Conservation (phyloP, 139 green algal genomes). For the Marvania coccoides region DNA sequence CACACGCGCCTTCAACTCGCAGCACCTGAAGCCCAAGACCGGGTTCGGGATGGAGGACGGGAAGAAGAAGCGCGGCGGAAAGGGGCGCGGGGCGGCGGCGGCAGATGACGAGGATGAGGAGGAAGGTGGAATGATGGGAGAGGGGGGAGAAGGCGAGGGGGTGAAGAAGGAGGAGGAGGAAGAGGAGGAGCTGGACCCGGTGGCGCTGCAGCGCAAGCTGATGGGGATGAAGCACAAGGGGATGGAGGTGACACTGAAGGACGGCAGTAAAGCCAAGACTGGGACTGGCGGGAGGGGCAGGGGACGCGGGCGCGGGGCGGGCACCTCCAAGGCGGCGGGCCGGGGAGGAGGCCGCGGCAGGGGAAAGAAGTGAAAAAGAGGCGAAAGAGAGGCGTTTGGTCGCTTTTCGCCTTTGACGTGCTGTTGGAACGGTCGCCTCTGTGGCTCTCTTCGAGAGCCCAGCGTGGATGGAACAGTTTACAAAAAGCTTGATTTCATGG, state of each 20-base stretch:
- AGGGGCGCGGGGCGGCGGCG: neutral
- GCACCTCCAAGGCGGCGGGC: neutral
- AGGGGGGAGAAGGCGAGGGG: slow-evolving; percentile 6
- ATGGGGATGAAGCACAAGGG: slow-evolving; percentile 15
- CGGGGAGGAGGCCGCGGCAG: neutral
- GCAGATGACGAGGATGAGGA: slow-evolving; percentile 19
- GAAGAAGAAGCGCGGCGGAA: neutral
- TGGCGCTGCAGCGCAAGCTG: slow-evolving; percentile 21
- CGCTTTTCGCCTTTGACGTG: too few relatives aligned
- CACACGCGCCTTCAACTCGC: slow-evolving; percentile 67
- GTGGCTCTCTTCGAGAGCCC: too few relatives aligned
- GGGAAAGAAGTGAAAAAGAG: neutral
- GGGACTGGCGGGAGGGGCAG: neutral
- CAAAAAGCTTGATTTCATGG: too few relatives aligned
- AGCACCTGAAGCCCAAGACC: slow-evolving; percentile 25
- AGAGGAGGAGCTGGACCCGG: slow-evolving; percentile 22
- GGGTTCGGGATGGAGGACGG: slow-evolving; percentile 2
- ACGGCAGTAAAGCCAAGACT: slow-evolving; percentile 3
- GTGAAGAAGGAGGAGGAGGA: slow-evolving; percentile 38
- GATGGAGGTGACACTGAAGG: slow-evolving; percentile 21
- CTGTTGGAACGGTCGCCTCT: too few relatives aligned
- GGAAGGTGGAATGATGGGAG: neutral
- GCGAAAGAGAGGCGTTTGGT: too few relatives aligned
- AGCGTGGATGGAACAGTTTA: too few relatives aligned
- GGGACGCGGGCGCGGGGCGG: neutral